Evolutionary conservation across 73 alveolate genomes (phyloP).

Genomic region (Breviolum minutum): DNA sequence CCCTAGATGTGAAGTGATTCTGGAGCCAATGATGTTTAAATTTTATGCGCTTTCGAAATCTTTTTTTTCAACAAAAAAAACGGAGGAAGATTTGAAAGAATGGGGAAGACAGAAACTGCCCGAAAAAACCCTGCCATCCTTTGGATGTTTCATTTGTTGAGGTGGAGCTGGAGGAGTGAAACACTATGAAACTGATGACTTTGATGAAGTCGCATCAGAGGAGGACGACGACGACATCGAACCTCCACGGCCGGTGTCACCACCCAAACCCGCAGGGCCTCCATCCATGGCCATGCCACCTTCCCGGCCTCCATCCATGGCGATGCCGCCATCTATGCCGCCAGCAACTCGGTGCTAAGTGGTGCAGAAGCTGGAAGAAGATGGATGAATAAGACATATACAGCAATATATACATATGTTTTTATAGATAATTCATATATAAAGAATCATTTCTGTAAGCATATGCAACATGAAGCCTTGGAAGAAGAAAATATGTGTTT

Average conservation of each 20-base stretch:
- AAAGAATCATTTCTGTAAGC: too few relatives aligned
- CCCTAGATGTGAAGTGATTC: not conserved
- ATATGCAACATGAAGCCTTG: too few relatives aligned
- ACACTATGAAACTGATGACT: constrained; percentile 45
- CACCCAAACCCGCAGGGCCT: constrained; percentile 15
- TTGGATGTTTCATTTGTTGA: too few relatives aligned
- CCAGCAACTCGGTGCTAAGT: not conserved
- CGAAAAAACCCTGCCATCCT: too few relatives aligned
- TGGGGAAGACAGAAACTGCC: too few relatives aligned
- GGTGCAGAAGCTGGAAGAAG: too few relatives aligned
- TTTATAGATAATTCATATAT: too few relatives aligned
- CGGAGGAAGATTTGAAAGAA: too few relatives aligned
- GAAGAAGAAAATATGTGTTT: too few relatives aligned
- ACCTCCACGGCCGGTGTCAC: not conserved
- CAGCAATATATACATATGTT: too few relatives aligned
- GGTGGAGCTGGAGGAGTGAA: not conserved
- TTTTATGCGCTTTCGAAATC: not conserved
- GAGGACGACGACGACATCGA: not conserved
- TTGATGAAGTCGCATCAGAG: constrained; percentile 39
- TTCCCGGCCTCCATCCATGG: constrained; percentile 27
- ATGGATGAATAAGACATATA: too few relatives aligned
- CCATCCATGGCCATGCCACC: constrained; percentile 43
- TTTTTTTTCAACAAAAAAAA: not conserved
- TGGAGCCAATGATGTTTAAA: not conserved
- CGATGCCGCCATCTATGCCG: constrained; percentile 23